Evolutionary conservation across 75 land plant genomes (phyloP).

Genomic region (Selaginella tamariscina): DNA sequence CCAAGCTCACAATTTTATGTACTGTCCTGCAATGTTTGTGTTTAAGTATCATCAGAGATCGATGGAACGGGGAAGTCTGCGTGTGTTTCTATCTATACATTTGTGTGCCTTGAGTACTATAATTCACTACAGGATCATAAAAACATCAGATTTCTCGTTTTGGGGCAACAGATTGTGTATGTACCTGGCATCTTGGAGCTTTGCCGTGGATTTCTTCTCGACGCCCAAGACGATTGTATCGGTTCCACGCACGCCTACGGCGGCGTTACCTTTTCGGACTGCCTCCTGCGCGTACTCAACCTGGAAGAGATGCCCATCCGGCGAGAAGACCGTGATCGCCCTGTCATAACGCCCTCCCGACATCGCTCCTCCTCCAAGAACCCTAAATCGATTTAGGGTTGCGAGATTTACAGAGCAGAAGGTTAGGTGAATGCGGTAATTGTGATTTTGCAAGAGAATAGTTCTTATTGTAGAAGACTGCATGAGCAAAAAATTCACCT

Average conservation of each 20-base stretch:
- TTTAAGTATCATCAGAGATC: too few species aligned
- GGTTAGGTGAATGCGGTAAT: too few species aligned
- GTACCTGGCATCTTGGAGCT: conserved; percentile 5
- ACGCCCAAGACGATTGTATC: conserved; percentile 11
- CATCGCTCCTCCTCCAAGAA: neutral
- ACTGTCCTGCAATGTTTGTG: conserved; percentile 39
- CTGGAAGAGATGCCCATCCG: conserved; percentile 15
- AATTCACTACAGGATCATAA: neutral
- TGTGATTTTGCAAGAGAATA: too few species aligned
- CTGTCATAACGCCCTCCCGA: conserved; percentile 13
- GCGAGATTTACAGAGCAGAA: too few species aligned
- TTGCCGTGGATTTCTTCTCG: conserved; percentile 11
- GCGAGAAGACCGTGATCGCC: conserved; percentile 15
- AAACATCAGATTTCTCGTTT: neutral
- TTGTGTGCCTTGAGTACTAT: too few species aligned
- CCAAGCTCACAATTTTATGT: conserved; percentile 71
- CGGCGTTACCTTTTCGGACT: conserved; percentile 7
- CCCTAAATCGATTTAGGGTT: too few species aligned
- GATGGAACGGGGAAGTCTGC: too few species aligned
- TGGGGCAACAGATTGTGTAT: neutral
- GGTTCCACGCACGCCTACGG: conserved; percentile 6
- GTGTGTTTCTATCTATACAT: too few species aligned
- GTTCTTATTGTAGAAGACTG: too few species aligned
- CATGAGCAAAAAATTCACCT: too few species aligned
- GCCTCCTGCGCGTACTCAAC: conserved; percentile 18